Evolutionary conservation across 257 asterid species (phyloP).

Genomic region (Osmanthus fragrans): DNA sequence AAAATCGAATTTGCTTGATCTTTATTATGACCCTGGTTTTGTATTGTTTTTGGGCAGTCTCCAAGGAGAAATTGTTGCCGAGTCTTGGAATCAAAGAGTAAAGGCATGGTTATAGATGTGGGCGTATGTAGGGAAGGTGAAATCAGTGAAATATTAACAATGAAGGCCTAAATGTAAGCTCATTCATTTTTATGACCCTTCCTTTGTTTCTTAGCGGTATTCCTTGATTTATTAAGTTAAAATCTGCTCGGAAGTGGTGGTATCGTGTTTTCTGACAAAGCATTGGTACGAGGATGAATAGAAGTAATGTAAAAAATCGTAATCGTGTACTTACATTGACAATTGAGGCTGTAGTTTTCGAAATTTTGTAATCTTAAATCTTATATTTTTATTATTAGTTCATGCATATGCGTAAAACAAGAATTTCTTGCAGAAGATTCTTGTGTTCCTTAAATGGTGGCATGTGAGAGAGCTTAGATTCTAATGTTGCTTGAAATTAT

Average conservation of each 20-base stretch:
- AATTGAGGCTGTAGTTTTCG: neutral
- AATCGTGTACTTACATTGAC: neutral
- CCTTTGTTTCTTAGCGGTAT: slow-evolving; percentile 19
- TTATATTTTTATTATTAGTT: too few relatives aligned
- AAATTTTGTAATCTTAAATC: neutral
- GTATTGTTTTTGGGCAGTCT: slow-evolving; percentile 45
- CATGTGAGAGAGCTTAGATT: neutral
- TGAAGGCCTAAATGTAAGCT: neutral
- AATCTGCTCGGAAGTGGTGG: slow-evolving; percentile 4
- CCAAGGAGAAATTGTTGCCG: slow-evolving; percentile 89
- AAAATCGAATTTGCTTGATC: neutral
- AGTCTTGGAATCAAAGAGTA: slow-evolving; percentile 40
- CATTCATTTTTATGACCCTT: slow-evolving; percentile 10
- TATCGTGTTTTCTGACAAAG: neutral
- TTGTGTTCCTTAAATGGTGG: neutral
- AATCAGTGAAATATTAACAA: slow-evolving; percentile 36
- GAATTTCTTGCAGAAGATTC: neutral
- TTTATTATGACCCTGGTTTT: slow-evolving; percentile 1
- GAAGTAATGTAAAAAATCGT: slow-evolving; percentile 16
- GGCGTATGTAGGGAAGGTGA: slow-evolving; percentile 79
- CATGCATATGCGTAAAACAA: neutral
- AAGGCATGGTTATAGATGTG: slow-evolving; percentile 57
- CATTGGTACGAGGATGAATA: neutral
- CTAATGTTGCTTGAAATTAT: neutral
- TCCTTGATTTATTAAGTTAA: slow-evolving; percentile 29